Base-by-base conservation (phyloP, 805 yeast genomes). In the Cyberlindnera suaveolens region DNA sequence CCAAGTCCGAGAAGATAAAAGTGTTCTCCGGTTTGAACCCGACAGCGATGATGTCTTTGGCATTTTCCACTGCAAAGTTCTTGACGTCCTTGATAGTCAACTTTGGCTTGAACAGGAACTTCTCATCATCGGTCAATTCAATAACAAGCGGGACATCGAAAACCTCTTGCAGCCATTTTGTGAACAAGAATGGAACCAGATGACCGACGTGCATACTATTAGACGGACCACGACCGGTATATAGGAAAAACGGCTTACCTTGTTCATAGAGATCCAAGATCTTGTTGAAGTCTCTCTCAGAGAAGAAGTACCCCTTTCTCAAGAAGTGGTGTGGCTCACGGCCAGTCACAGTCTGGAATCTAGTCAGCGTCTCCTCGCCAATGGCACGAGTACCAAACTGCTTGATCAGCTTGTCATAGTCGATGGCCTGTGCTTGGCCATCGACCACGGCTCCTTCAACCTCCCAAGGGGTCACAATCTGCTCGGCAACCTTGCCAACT, bases 401-500 rank as follows among this genome's bases (percentile, higher is more conserved):
- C 50, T 71, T 71, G 56, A 88, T 85, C 52, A 93, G 72, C 66
- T 88, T 88, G 45, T 87, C 91, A 62, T 93, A 93, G 68, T 93
- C 96, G 53, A 93, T 90, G 23, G 80, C 89, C 63, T 85, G 90
- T n/a, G 85, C 78, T 55, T 82, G 72, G 42, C 99, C 99, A 56
- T 90, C 95, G 45, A 88, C 96, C 38, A 91, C 95, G 3, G 97
- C 98, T 45, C 98, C 99, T 65, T 86, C 96, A 27, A 93, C 99
- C 63, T 93, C 99, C 99, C 99, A 93, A 39, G 99, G 99, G 1
- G 99, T 93, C 47, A 85, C 73, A 11, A 44, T 45, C 39, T 56
- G 60, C 6, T 54, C 60, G 1, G 41, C 46, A 16, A 14, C 26
- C 11, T 29, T 18, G 15, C 39, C 47, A 39, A 49, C 34, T 7